Percentiles rank a stretch among this genome's conserved stretches.
Conservation (phyloP, 1,284 basidiomycete species). For the Pyrrhoderma lamaoense region DNA sequence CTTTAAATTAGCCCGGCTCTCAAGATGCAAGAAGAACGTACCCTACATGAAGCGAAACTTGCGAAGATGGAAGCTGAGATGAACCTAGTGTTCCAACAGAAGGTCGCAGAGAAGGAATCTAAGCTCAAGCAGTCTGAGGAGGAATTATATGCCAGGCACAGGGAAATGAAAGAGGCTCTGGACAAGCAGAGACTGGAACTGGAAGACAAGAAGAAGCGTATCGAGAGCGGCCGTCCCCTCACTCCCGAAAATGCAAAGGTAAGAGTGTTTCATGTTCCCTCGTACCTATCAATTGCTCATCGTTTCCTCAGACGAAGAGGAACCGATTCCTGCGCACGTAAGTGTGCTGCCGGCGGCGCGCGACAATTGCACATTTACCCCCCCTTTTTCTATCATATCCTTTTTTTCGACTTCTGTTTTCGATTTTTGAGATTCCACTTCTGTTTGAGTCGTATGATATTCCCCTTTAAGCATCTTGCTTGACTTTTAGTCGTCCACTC, state of each 20-base stretch:
- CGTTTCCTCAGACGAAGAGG: constrained; percentile 49
- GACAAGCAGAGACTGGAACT: constrained; percentile 95
- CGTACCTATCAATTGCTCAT: neutral
- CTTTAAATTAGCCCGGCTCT: constrained; percentile 68
- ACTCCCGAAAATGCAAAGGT: constrained; percentile 89
- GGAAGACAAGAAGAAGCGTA: constrained; percentile 96
- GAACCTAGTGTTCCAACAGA: constrained; percentile 99
- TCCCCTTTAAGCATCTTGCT: constrained; percentile 7
- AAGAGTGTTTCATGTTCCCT: constrained; percentile 17
- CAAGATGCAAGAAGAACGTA: constrained; percentile 91
- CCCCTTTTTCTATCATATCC: constrained; percentile 6
- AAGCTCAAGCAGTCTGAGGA: constrained; percentile 98
- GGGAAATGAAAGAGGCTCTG: constrained; percentile 97
- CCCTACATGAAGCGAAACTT: constrained; percentile 90
- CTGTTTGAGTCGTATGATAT: neutral
- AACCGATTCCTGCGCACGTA: constrained; percentile 72
- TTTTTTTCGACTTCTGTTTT: constrained; percentile 12
- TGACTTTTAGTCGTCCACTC: constrained; percentile 17
- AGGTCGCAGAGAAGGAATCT: constrained; percentile 96
- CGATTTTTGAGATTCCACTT: neutral
- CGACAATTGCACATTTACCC: neutral
- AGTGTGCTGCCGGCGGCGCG: constrained; percentile 32
- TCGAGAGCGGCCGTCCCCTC: constrained; percentile 89
- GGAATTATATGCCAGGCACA: constrained; percentile 93
- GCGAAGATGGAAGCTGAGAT: constrained; percentile 99